Base-by-base conservation (phyloP, 345 rosid species). In the Acer negundo region DNA sequence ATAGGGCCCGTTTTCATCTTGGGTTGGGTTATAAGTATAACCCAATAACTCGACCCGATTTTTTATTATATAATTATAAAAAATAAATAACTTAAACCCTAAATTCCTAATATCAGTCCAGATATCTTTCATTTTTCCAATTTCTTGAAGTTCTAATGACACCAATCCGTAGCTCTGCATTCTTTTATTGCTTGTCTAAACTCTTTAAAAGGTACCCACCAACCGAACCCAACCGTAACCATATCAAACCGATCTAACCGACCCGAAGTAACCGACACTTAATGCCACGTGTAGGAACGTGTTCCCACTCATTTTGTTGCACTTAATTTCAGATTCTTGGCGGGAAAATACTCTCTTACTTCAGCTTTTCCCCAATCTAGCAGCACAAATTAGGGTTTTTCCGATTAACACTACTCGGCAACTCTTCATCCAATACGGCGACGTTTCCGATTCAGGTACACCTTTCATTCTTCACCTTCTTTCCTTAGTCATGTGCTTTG, bases 311-410 rank as follows among this genome's bases (percentile, higher is more conserved):
- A 8, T 35, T 15, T 12, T 38, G 7, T n/a, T 62, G 61, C 26
- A 73, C 67, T 13, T 62, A 69, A 74, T 75, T 42, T 0, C 56
- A 63, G 42, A 59, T 47, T 53, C 12, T 70, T 78, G 84, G 84
- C 84, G 71, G 84, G 82, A 82, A 81, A 66, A 31, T 1, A 55
- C 20, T 64, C 53, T 65, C 69, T 9, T 58, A 42, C 20, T 19
- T 55, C 49, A 44, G 58, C 24, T 11, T 13, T 40, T 26, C 11
- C 15, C 78, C 58, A 16, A n/a, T 53, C 66, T 17, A 38, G 40
- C 46, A 67, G 7, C 47, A 38, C 4, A 8, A 7, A n/a, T 12
- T 69, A 63, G 78, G 76, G 84, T 64, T 77, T 77, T 77, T 51
- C 38, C 4, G 63, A 74, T 55, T 64, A 19, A 51, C 22, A n/a